Conservation (phyloP, 2,329 filamentous ascomycete species). For the Colletotrichum lindemuthianum region DNA sequence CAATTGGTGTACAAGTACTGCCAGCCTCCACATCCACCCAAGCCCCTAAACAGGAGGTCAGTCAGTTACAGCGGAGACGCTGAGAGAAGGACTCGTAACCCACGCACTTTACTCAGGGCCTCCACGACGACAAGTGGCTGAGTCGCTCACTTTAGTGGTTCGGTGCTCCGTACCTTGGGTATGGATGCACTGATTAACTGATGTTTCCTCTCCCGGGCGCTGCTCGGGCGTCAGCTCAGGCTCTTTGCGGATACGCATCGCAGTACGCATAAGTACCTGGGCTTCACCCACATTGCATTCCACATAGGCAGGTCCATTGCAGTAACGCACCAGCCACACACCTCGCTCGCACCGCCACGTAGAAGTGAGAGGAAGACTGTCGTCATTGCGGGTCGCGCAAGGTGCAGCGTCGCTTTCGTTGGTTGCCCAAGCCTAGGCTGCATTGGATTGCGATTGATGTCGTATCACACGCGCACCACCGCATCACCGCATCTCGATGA, state of each 20-base stretch:
- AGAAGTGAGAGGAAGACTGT: constrained; percentile 30
- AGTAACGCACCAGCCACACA: constrained; percentile 20
- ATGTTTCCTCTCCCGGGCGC: constrained; percentile 26
- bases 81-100: constrained; percentile 22
- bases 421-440: constrained; percentile 13
- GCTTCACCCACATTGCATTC: no score
- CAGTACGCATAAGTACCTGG: no score
- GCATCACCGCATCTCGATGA: neutral
- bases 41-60: no score
- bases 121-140: constrained; percentile 33
- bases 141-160: constrained; percentile 34
- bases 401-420: constrained; percentile 13
- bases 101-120: neutral
- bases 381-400: constrained; percentile 34
- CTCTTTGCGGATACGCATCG: neutral
- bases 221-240: constrained; percentile 32
- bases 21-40: no score
- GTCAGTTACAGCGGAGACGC: constrained; percentile 8
- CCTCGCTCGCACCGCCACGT: constrained; percentile 30
- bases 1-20: no score
- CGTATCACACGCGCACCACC: neutral
- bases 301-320: no score
- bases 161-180: no score
- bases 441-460: neutral
- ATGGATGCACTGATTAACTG: neutral